Evolutionary conservation across 371 early-diverging fungal species (phyloP), one percentile per base, ranked within the genome.

Genomic region (Scutellospora calospora): DNA sequence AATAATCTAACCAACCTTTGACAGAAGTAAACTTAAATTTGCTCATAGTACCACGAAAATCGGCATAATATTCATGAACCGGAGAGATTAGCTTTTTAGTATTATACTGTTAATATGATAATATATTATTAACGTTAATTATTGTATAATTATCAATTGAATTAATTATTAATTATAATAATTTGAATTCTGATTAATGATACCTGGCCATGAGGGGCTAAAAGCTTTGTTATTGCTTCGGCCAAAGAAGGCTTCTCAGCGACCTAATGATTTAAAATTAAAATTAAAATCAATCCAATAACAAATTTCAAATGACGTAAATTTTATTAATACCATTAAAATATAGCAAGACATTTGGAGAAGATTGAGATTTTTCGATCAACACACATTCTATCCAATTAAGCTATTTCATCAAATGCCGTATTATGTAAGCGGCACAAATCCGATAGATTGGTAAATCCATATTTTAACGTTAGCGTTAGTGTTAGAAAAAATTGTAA

Each of bases 201-300:
- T 25, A 89, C 87, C 68, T 84, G 85, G 3, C 86, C 86, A 25
- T 84, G 83, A 12, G 86, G 85, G 12, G 90, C 89, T 16, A 94
- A 79, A 66, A 91, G 76, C 49, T 87, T 85, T 63, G 90, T 84
- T 9, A 94, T 87, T 0, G 92, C 80, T 81, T 93, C 93, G 5
- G 94, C 94, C 25, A 94, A 86, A 31, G 92, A 91, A 31, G 94
- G 94, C 85, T 94, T 94, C 84, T 94, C 94, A 54, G 94, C 94
- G 79, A 94, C 90, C 89, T 84, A 45, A 22, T 38, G 3, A 57
- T 22, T 57, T 57, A n/a, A 57, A 57, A 57, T 57, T 9, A 45
- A 45, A 9, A 9, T 11, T 45, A 45, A 45, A 45, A 9, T 45
- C 0, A 45, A 45, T 11, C 12, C 0, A n/a, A n/a, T n/a, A n/a